Conservation (phyloP, 176 grass and related monocot genomes). For the Pharus latifolius region DNA sequence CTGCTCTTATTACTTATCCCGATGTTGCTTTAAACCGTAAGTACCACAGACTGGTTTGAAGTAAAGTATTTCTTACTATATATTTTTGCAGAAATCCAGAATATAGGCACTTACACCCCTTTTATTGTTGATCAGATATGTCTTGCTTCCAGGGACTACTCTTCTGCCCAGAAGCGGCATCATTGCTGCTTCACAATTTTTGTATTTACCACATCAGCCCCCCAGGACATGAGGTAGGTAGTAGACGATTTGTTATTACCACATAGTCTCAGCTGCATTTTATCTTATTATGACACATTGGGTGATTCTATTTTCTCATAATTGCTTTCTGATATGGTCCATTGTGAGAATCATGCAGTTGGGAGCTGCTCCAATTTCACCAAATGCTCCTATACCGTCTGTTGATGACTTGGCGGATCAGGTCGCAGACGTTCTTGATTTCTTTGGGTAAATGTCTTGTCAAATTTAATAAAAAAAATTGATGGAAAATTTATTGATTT, state of each 20-base stretch:
- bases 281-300: not conserved
- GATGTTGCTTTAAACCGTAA: slow-evolving; percentile 93
- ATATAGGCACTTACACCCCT: not conserved
- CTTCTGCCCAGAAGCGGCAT: slow-evolving; percentile 89
- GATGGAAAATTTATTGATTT: not conserved
- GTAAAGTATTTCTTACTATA: not conserved
- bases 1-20: slow-evolving; percentile 96
- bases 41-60: not conserved
- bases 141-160: slow-evolving; percentile 98
- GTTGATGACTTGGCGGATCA: slow-evolving; percentile 90
- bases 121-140: slow-evolving; percentile 56
- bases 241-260: slow-evolving; percentile 3
- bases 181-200: slow-evolving; percentile 94
- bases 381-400: slow-evolving; percentile 50
- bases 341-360: slow-evolving; percentile 59
- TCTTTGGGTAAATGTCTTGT: slow-evolving; percentile 75
- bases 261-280: not conserved
- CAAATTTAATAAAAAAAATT: not conserved
- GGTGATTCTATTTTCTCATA: slow-evolving; percentile 21
- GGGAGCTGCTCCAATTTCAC: slow-evolving; percentile 86
- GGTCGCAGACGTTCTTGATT: slow-evolving; percentile 83
- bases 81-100: not conserved
- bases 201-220: slow-evolving; percentile 98
- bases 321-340: slow-evolving; percentile 5
- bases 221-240: slow-evolving; percentile 90